phyloP scores from a whole-genome alignment of 768 basidiomycete species.

The Podaxis pistillaris region DNA sequence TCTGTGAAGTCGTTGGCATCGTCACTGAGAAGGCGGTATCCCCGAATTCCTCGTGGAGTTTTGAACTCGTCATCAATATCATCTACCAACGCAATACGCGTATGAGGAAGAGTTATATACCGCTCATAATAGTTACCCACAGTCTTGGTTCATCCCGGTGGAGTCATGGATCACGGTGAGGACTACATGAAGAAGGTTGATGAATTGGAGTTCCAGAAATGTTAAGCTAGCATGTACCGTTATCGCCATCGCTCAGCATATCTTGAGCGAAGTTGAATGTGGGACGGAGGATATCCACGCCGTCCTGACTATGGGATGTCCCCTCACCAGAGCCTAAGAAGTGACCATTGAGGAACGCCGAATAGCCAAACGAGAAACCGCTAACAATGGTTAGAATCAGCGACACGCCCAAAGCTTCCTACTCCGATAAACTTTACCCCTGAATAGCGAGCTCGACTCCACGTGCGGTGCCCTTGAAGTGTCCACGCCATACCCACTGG shows the following conservation, averaged over 20 bases:
- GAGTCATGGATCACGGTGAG: conserved; percentile 35
- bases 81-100: conserved; percentile 17
- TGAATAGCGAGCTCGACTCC: conserved; percentile 39
- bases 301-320: conserved; percentile 30
- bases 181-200: conserved; percentile 20
- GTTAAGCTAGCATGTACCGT: conserved; percentile 19
- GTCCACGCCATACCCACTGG: conserved; percentile 45
- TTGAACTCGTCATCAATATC: conserved; percentile 42
- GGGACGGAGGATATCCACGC: conserved; percentile 32
- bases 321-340: conserved; percentile 43
- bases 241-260: conserved; percentile 27
- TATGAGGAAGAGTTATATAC: not conserved
- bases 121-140: conserved; percentile 18
- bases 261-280: conserved; percentile 33
- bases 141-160: conserved; percentile 36
- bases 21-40: conserved; percentile 47
- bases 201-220: not conserved
- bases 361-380: conserved; percentile 44
- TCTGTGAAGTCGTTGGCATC: conserved; percentile 27
- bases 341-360: conserved; percentile 39
- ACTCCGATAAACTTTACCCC: conserved; percentile 23
- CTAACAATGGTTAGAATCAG: conserved; percentile 16
- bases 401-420: not conserved
- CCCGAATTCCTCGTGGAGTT: conserved; percentile 66
- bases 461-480: conserved; percentile 40